A percentile compares a stretch with the other conserved stretches of the same genome.
These are phyloP conservation scores for Sugiyamaella floridensis DNA, from an alignment of 805 yeast species.

Conservation along the genomic window DNA sequence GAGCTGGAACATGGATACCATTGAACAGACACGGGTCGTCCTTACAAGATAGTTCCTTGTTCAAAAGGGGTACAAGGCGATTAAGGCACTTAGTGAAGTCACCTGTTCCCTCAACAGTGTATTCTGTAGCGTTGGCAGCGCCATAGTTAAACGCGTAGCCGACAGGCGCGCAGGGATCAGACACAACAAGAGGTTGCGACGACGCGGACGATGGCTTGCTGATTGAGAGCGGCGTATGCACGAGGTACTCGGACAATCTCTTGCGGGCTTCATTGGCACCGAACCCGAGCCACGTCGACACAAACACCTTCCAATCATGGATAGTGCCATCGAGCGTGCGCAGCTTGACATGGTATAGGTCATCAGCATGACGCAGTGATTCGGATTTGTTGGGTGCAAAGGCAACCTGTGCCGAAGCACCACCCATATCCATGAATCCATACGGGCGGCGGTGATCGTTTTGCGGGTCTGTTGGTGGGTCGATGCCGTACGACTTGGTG, in stretches of 20 bases:
- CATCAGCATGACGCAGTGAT: conserved; percentile 59
- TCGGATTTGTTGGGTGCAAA: conserved; percentile 73
- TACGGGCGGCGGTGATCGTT: conserved; percentile 39
- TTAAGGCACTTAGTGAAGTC: conserved; percentile 66
- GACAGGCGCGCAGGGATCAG: conserved; percentile 77
- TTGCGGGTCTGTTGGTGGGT: conserved; percentile 29
- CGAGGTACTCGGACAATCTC: conserved; percentile 46
- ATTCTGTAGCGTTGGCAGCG: conserved; percentile 6
- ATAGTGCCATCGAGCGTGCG: conserved; percentile 63
- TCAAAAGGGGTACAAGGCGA: conserved; percentile 65
- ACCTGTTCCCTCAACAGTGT: conserved; percentile 64
- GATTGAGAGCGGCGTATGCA: neutral
- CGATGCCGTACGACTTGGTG: conserved; percentile 32
- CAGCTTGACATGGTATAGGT: conserved; percentile 58
- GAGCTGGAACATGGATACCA: conserved; percentile 89
- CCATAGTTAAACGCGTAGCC: conserved; percentile 37
- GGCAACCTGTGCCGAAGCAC: conserved; percentile 94
- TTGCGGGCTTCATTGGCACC: conserved; percentile 92
- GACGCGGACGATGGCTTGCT: conserved; percentile 7
- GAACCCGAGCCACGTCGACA: conserved; percentile 94
- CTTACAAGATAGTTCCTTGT: conserved; percentile 73
- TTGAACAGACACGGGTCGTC: conserved; percentile 90
- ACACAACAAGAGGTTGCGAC: conserved; percentile 25
- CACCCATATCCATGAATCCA: conserved; percentile 99
- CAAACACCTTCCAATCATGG: conserved; percentile 80